Evolutionary conservation across 116 monocot genomes (phyloP), one percentile per base, ranked within the genome.

Genomic region (Phalaenopsis hybrid): DNA sequence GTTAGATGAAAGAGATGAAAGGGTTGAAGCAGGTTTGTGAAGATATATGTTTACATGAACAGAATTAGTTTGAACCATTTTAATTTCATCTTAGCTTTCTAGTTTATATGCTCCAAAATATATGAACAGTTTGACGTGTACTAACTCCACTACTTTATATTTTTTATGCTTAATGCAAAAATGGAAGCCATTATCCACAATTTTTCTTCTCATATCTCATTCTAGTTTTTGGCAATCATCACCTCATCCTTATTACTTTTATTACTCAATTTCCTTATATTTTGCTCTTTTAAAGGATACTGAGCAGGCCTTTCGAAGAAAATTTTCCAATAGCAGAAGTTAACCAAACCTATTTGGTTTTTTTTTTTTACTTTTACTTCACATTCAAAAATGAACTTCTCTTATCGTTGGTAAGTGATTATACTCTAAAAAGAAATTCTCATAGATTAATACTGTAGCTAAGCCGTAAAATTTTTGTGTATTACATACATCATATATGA

Each of bases 1-100:
- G 82, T 48, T 58, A 12, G 91, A 88, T 63, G 85, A 85, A 43
- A 84, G 78, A 72, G 55, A 55, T 55, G 79, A 89, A 82, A 92
- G 90, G 16, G 83, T 55, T 41, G 88, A 80, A 85, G 50, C 72
- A 72, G 89, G 92, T 92, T 48, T 85, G 76, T 69, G 46, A 68
- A 63, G 50, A 25, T 41, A 58, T 44, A 34, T 61, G 28, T 31
- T 28, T 11, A 4, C 77, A 77, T 77, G 11, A 12, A 77, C 12
- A 25, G 1, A 51, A 7, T 21, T 65, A 65, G 13, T 73, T 37
- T 73, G 73, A 13, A 37, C 41, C 4, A 73, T 73, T 73, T 73
- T 73, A 73, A 75, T 48, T 44, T 46, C 46, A 44, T 75, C n/a
- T 18, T 46, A 37, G 11, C 17, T 75, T 46, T 45, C 46, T 48